Base-by-base conservation (phyloP, 768 basidiomycete species). In the Lactarius pseudohatsudake region DNA sequence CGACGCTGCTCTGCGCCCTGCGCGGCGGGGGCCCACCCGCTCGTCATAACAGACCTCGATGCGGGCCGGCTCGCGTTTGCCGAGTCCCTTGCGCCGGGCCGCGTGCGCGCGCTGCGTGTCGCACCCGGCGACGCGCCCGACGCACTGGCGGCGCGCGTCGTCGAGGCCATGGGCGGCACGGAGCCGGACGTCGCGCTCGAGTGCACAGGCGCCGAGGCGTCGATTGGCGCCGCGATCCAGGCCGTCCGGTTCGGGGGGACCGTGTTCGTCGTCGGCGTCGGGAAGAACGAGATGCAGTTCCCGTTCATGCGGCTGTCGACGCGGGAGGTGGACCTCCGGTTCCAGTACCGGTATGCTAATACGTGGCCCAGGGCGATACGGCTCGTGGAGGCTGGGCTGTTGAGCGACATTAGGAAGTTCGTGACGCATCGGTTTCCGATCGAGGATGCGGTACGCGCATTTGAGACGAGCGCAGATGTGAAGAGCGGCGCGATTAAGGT, bases 341-440 rank as follows among this genome's bases (percentile, higher is more conserved):
- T 89, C 76, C 86, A 86, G 75, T 89, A 87, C 72, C 85, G 87
- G 30, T 89, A 89, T 68, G 84, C 85, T 30, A 88, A 86, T 71
- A 77, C 88, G 81, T 96, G 94, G 76, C 92, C 92, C 11, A 91
- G 90, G 72, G 94, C 94, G 2, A 85, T 96, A 65, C 84, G 88
- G 4, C 85, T 95, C 10, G 82, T 96, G n/a, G 79, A 75, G 22
- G 86, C 89, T 47, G 86, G 87, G 26, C 84, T 86, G 34, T 77
- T 95, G 26, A 84, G 88, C 61, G 80, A 91, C 70, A 77, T 93
- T 65, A 87, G 88, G 69, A 89, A 91, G 69, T 84, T 94, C 61
- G 88, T 93, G n/a, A 90, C 90, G 34, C 90, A 91, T 70, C 80
- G 86, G 15, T 91, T 91, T 75, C 68, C 80, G 22, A 82, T 96